These are phyloP conservation scores for Lasiodiplodia gonubiensis DNA, from an alignment of 2,329 filamentous ascomycete genomes.

Conservation along the genomic window DNA sequence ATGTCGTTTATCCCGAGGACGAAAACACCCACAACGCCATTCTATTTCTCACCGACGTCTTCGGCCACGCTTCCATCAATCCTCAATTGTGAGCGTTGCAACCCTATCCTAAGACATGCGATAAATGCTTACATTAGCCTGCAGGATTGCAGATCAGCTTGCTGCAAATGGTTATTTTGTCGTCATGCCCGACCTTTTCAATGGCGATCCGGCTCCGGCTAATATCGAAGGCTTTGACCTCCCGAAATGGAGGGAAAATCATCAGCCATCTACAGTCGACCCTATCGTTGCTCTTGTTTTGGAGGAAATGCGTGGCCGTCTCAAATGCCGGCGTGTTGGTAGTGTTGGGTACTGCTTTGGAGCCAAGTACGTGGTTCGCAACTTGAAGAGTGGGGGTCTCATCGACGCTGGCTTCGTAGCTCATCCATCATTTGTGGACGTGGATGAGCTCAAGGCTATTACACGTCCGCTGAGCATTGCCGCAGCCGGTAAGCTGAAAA, in stretches of 20 bases:
- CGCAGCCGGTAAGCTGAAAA: slow-evolving; percentile 58
- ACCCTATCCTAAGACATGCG: not conserved
- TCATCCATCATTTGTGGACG: slow-evolving; percentile 75
- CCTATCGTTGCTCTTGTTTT: slow-evolving; percentile 58
- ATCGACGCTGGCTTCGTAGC: slow-evolving; percentile 76
- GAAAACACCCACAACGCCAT: slow-evolving; percentile 61
- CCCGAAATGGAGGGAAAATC: slow-evolving; percentile 54
- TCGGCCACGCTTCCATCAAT: slow-evolving; percentile 61
- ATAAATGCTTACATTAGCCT: not conserved
- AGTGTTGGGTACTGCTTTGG: slow-evolving; percentile 58
- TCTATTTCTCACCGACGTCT: slow-evolving; percentile 63
- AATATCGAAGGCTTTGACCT: slow-evolving; percentile 57
- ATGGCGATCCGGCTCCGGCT: slow-evolving; percentile 65
- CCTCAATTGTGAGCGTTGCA: slow-evolving; percentile 45
- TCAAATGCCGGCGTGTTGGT: slow-evolving; percentile 55
- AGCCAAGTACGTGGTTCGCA: slow-evolving; percentile 65
- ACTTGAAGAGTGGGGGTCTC: slow-evolving; percentile 59
- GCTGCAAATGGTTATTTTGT: slow-evolving; percentile 74
- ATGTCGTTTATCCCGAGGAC: slow-evolving; percentile 60
- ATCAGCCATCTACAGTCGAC: slow-evolving; percentile 55
- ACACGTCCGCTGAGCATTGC: slow-evolving; percentile 65
- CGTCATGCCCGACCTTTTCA: slow-evolving; percentile 73
- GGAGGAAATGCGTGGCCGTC: slow-evolving; percentile 52
- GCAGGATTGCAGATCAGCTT: slow-evolving; percentile 71
- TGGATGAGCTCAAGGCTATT: slow-evolving; percentile 64